Evolutionary conservation across 352 stramenopile genomes (phyloP).

Genomic region (Phytophthora fragariae): DNA sequence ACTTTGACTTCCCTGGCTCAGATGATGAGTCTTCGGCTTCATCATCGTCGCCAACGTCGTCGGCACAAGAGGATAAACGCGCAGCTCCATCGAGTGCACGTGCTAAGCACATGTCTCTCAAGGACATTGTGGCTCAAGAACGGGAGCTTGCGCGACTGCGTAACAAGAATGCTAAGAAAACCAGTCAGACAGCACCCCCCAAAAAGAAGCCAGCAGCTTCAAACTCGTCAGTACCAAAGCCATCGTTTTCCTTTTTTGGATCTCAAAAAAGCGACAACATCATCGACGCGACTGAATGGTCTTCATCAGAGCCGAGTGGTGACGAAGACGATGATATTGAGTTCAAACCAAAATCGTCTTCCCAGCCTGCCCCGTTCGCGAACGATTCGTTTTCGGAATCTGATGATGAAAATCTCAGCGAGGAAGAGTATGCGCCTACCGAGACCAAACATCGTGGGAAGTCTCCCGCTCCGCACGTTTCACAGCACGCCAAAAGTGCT

Average conservation of each 20-base stretch:
- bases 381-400: conserved; percentile 27
- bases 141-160: conserved; percentile 33
- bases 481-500: neutral
- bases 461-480: neutral
- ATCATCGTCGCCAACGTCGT: conserved; percentile 22
- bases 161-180: conserved; percentile 18
- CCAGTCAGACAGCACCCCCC: neutral
- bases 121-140: conserved; percentile 41
- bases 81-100: conserved; percentile 8
- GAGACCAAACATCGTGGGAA: conserved; percentile 17
- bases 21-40: conserved; percentile 36
- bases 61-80: neutral
- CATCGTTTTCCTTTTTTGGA: conserved; percentile 13
- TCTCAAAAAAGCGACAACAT: conserved; percentile 11
- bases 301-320: conserved; percentile 22
- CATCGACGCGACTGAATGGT: conserved; percentile 35
- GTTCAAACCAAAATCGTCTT: conserved; percentile 13
- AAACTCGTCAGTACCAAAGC: conserved; percentile 1
- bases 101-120: conserved; percentile 32
- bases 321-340: conserved; percentile 13
- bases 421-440: conserved; percentile 37
- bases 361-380: conserved; percentile 4
- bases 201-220: conserved; percentile 19
- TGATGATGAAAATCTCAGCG: conserved; percentile 31
- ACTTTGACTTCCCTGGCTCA: conserved; percentile 36